A percentile compares a stretch with the other conserved stretches of the same genome.
Evolutionary conservation across 2,329 filamentous ascomycete species (phyloP).

Genomic region (Chaetothyriales sp.): DNA sequence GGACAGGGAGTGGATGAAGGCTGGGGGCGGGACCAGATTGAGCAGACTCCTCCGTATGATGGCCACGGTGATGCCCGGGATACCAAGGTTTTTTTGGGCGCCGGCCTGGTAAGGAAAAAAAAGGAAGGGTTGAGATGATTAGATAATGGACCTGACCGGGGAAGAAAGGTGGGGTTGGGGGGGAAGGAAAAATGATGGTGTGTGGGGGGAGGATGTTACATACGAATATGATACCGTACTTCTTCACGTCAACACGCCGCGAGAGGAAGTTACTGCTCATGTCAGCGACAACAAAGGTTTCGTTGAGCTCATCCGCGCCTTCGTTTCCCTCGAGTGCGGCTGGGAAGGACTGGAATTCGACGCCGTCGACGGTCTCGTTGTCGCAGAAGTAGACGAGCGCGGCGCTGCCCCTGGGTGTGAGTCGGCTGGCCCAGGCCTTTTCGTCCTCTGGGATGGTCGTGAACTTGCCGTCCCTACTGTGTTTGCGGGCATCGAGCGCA

Average conservation of each 20-base stretch:
- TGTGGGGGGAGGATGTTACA: constrained; percentile 14
- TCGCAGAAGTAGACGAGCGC: constrained; percentile 81
- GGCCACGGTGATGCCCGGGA: constrained; percentile 71
- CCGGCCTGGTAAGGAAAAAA: constrained; percentile 37
- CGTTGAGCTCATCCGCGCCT: constrained; percentile 43
- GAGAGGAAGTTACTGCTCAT: constrained; percentile 93
- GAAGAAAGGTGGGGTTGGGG: background rate
- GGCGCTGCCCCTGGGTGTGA: constrained; percentile 41
- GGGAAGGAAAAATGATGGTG: constrained; percentile 1
- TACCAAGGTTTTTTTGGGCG: constrained; percentile 87
- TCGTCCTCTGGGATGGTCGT: constrained; percentile 66
- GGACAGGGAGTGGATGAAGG: constrained; percentile 58
- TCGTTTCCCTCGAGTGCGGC: constrained; percentile 44
- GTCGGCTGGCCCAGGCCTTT: constrained; percentile 55
- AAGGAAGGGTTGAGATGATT: background rate
- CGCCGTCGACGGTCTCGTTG: constrained; percentile 72
- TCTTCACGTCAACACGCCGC: constrained; percentile 58
- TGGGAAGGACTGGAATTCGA: constrained; percentile 72
- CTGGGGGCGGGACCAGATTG: constrained; percentile 50
- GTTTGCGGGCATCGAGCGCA: constrained; percentile 50
- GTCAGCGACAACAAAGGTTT: constrained; percentile 71
- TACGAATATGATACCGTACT: constrained; percentile 78
- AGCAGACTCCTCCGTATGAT: constrained; percentile 73
- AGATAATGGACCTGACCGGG: background rate
- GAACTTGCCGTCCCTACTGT: constrained; percentile 62